Base-by-base conservation (phyloP, 192 early-diverging fungal species). In the Coemansia sp. region DNA sequence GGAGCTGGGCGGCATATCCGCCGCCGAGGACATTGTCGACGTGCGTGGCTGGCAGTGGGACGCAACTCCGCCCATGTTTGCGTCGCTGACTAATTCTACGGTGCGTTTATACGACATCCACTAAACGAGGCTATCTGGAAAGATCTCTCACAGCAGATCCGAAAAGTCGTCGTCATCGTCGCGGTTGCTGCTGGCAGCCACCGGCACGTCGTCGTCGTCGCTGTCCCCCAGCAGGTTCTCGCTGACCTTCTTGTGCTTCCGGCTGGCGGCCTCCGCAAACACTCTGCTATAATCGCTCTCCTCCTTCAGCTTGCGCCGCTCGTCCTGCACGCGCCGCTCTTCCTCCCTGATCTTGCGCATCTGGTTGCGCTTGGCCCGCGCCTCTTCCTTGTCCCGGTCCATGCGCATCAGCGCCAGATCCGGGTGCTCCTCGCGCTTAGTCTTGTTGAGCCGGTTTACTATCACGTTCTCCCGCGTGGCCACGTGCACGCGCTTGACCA, bases 371-470 rank as follows among this genome's bases (percentile, higher is more conserved):
- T 51, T 34, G 19, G 36, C 58, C 2, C 46, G 30, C 36, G 69
- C 58, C 30, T 69, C 49, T 55, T 75, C 73, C 30, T 70, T 50
- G 23, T 83, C 76, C 15, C 78, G 54, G 25, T 82, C 83, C 25
- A 84, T 23, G 58, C 90, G 90, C 43, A 90, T 83, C 25, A 79
- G 71, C n/a, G 75, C 60, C 59, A 97, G 69, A 62, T 99, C 95
- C 14, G 90, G 90, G 12, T 80, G 63, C 19, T 64, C 50, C 40
- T 95, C 92, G 0, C 69, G 57, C 47, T 87, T 90, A 0, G 97
- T 95, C 78, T 97, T 97, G 79, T 95, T 96, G 30, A 99, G 70
- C 22, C 96, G 77, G 69, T 97, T 97, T 39, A 98, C 79, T 23
- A 94, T 86, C 21, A 78, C 83, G 76, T 98, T 99, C 11, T 76